Base-by-base conservation (phyloP, 1,284 basidiomycete species). In the Puccinia polysora region DNA sequence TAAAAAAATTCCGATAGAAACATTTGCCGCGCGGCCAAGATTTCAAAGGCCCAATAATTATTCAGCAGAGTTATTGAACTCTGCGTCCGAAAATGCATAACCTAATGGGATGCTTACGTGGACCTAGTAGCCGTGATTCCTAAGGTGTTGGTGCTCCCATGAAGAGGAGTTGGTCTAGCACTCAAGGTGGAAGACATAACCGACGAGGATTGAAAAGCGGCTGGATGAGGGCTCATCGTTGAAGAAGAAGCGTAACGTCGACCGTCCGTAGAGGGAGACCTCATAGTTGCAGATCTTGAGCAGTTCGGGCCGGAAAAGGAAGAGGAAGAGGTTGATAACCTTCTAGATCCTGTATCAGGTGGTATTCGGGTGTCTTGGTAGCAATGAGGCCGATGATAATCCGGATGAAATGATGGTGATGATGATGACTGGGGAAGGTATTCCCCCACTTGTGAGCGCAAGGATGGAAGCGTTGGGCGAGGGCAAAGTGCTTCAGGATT, bases 401-500 rank as follows among this genome's bases (percentile, higher is more conserved):
- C 50, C 15, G 65, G 53, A 20, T 45, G 65, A 32, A 36, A 58
- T 50, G 53, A 58, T 28, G 65, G 40, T 34, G 56, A 38, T 59
- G 56, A 18, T 58, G 52, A 55, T 18, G 52, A 50, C 36, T 67
- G 32, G 52, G 65, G 65, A 47, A 68, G 65, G 53, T 68, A 68
- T 45, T 68, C 65, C 18, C 65, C 65, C 53, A 68, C 65, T 47
- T 68, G 65, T 43, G 65, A 68, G 30, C 65, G 52, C 38, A 68
- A 58, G 25, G 65, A 68, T 15, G 65, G 65, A 4, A 68, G 45
- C 32, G 65, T 58, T 36, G 65, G 65, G 15, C 65, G 52, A 12
- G 64, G 15, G 32, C 20, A 36, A 36, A 53, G 49, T 18, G 40
- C 36, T 47, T 63, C 59, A 63, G 43, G 59, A 28, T n/a, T 47